phyloP scores from a whole-genome alignment of 2,329 filamentous ascomycete genomes.

The Teratosphaeria pseudoeucalypti region DNA sequence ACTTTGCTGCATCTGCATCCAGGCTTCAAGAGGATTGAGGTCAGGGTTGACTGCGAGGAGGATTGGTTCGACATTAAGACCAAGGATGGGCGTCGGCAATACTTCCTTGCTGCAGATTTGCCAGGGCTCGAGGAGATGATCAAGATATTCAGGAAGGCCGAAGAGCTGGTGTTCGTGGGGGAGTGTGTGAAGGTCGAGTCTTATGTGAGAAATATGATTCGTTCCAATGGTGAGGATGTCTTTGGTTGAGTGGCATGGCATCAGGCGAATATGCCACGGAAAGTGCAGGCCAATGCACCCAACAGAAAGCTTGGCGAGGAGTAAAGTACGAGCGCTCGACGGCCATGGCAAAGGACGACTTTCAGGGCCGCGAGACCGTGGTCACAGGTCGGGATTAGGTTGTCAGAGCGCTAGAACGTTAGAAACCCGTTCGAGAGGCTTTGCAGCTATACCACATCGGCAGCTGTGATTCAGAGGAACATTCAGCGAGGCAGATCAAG shows the following conservation, averaged over 20 bases:
- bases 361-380: no score
- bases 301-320: no score
- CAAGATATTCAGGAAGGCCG: not conserved
- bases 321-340: no score
- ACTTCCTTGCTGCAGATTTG: not conserved
- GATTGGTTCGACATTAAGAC: not conserved
- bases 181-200: not conserved
- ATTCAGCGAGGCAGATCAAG: not conserved
- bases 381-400: no score
- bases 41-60: not conserved
- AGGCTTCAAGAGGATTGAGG: not conserved
- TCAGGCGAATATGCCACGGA: no score
- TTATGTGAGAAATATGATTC: not conserved
- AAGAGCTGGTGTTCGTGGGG: not conserved
- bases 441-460: not conserved
- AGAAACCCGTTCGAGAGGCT: not conserved
- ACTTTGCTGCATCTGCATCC: not conserved
- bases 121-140: not conserved
- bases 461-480: not conserved
- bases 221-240: not conserved
- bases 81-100: not conserved
- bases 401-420: no score
- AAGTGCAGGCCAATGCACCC: no score
- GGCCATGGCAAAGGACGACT: no score
- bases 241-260: no score